phyloP scores from a whole-genome alignment of 495 filamentous ascomycete species.

The Penicillium pulvis region DNA sequence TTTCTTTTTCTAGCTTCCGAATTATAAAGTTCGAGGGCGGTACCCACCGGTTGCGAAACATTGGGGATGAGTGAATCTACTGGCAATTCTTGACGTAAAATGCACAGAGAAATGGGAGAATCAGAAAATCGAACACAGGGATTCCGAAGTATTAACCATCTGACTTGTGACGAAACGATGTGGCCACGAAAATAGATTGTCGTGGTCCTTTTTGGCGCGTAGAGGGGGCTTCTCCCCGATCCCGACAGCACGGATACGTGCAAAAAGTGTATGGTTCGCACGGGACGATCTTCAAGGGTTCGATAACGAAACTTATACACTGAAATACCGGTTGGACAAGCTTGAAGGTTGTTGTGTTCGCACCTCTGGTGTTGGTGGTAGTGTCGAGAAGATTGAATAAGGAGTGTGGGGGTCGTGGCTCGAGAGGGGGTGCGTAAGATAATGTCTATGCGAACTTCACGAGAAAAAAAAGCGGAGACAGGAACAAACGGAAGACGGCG shows the following conservation, averaged over 20 bases:
- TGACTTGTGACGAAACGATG: not conserved
- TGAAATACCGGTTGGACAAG: not conserved
- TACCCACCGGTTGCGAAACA: conserved; percentile 31
- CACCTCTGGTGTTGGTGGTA: not conserved
- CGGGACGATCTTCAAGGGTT: conserved; percentile 1
- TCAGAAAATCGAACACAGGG: not conserved
- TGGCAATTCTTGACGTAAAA: conserved; percentile 4
- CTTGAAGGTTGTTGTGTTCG: not conserved
- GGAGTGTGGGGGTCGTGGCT: conserved; percentile 8
- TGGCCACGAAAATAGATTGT: not conserved
- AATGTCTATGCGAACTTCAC: conserved; percentile 11
- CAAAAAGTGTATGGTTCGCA: not conserved
- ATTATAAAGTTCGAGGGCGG: not conserved
- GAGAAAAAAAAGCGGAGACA: conserved; percentile 14
- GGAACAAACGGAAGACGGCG: conserved; percentile 8
- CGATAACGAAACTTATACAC: not conserved
- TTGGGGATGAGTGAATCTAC: conserved; percentile 17
- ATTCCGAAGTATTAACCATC: not conserved
- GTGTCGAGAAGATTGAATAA: not conserved
- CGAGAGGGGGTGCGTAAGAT: conserved; percentile 4
- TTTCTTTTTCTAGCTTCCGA: not conserved
- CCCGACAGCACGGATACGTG: not conserved
- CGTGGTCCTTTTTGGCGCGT: not conserved
- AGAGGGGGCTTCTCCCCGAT: conserved; percentile 2
- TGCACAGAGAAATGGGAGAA: conserved; percentile 8